Evolutionary conservation across 1,139 yeast species (phyloP), one percentile per base, ranked within the genome.

Genomic region (Tardiomyces digboiensis): DNA sequence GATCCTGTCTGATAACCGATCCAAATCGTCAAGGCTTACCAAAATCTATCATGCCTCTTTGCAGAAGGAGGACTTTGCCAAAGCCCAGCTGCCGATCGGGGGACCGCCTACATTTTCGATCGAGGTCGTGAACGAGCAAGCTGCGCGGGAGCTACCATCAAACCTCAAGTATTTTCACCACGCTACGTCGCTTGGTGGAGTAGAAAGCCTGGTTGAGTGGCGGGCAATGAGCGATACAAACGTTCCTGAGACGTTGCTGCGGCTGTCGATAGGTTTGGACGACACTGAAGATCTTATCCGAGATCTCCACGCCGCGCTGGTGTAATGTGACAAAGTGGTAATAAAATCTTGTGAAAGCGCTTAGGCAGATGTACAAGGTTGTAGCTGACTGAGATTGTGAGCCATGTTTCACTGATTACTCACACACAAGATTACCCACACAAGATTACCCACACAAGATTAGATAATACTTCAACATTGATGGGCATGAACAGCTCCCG

Each of bases 111-210:
- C 85, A 0, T 88, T 89, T 55, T 68, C 91, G 1, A 73, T 89
- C 40, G 75, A 71, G 36, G 65, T 84, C 29, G 58, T 61, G 4
- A 60, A 69, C 18, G 75, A 69, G 45, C 75, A 75, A 8, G 64
- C 69, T 21, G 96, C 97, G 0, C 75, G 72, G 51, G 46, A 53
- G 2, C 68, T 89, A 13, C 95, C 96, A 2, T 69, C 81, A 1
- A 76, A 72, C 50, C 68, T 88, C 48, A 75, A 79, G 53, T 74
- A 75, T 49, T 87, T 88, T 66, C 80, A 80, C 50, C 97, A 89
- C 64, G 95, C 97, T 1, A 88, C 97, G 0, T 85, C 95, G 6
- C 70, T 89, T 26, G 97, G 97, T 37, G 95, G 97, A n/a, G 86
- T 84, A 6, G 97, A 89, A 61, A 83, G 94, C 45, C 70, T 88